Conservation (phyloP, 23 red algal genomes). For the Gracilaria vermiculophylla region DNA sequence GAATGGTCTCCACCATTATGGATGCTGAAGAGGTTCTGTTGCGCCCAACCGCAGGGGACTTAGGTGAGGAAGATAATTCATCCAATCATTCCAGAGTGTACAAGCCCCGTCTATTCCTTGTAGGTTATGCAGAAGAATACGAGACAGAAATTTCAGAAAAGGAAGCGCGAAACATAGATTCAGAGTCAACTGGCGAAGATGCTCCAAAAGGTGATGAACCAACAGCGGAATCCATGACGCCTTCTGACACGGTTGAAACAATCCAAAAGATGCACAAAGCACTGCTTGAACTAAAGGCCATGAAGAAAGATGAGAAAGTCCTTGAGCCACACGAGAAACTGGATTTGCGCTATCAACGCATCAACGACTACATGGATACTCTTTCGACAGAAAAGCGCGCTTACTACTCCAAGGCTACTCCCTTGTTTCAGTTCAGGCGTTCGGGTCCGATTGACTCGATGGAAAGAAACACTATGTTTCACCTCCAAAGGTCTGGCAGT, state of each 20-base stretch:
- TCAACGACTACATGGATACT: conserved; percentile 52
- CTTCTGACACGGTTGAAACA: background rate
- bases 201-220: background rate
- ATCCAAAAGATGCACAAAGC: conserved; percentile 19
- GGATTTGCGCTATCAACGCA: background rate
- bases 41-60: background rate
- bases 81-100: background rate
- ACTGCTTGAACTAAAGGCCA: background rate
- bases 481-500: conserved; percentile 26
- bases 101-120: conserved; percentile 39
- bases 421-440: background rate
- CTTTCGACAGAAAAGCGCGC: conserved; percentile 48
- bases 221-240: background rate
- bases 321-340: background rate
- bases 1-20: conserved; percentile 51
- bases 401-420: background rate
- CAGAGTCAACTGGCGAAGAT: background rate
- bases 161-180: background rate
- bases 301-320: background rate
- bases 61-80: background rate
- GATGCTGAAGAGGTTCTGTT: conserved; percentile 25
- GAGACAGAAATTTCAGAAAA: background rate
- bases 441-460: conserved; percentile 2
- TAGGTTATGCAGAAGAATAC: conserved; percentile 21
- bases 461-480: conserved; percentile 20